Base-by-base conservation (phyloP, 306 rosid genomes). In the Geum urbanum region DNA sequence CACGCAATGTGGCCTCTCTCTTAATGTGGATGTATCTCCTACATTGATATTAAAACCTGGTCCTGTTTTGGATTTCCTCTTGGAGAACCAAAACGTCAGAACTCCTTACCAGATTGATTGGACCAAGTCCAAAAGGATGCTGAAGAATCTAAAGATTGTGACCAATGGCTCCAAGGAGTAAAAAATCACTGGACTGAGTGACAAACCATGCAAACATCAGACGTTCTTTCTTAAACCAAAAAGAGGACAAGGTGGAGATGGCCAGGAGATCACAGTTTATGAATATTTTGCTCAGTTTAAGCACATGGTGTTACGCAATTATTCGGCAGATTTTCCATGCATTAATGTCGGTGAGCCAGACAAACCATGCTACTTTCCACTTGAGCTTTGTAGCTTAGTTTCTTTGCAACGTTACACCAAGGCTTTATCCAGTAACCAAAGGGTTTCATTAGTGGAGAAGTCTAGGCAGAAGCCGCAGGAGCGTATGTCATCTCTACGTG, bases 161-260 rank as follows among this genome's bases (percentile, higher is more conserved):
- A 84, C 60, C 11, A 74, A 80, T 43, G 18, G 15, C 24, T 70
- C 74, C 6, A 78, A 78, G 14, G 85, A 82, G 70, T 75, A 69
- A 76, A 82, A 80, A 85, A 85, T 85, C 78, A 82, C 78, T 37
- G 89, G 89, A 63, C 20, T 85, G 62, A 85, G 86, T 72, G 86
- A 85, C 0, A 45, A 5, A 46, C 58, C 78, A 24, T 85, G 89
- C 83, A 85, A 66, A 56, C 44, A 24, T 5, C 81, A 85, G 47
- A 77, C 8, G 85, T 56, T 56, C 55, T 55, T 56, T 57, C 13
- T 56, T 10, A 70, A 70, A 57, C 1, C 63, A 0, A 85, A 44
- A 16, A 32, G 24, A 59, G 79, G 84, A 67, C 68, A 68, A 20
- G 11, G 43, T 27, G 73, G 16, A 1, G 72, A 77, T 60, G 86